phyloP scores from a whole-genome alignment of 306 rosid species.

The Casuarina glauca region DNA sequence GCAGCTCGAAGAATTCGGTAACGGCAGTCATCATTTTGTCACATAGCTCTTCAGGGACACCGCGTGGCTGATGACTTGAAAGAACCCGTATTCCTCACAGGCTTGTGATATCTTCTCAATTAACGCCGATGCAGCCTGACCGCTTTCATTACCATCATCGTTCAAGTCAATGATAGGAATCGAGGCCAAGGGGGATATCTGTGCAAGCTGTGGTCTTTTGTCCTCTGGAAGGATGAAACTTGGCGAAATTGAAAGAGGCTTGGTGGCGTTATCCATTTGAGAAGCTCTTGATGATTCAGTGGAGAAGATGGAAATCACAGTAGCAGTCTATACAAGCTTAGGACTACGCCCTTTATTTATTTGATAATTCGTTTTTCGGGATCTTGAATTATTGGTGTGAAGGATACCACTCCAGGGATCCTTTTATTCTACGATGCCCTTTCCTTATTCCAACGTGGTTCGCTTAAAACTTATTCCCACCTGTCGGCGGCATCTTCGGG shows the following conservation, averaged over 20 bases:
- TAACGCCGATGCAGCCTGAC: slow-evolving; percentile 6
- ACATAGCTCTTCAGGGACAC: slow-evolving; percentile 41
- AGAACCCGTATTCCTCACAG: slow-evolving; percentile 51
- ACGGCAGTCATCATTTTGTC: slow-evolving; percentile 27
- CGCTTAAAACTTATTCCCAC: no score
- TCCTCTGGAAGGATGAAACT: slow-evolving; percentile 41
- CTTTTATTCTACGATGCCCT: no score
- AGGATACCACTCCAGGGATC: no score
- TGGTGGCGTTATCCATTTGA: slow-evolving; percentile 27
- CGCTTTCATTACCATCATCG: background rate
- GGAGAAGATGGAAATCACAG: no score
- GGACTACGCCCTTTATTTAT: no score
- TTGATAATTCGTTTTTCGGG: no score
- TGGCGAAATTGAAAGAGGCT: slow-evolving; percentile 32
- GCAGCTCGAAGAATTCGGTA: slow-evolving; percentile 38
- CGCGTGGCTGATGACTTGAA: slow-evolving; percentile 49
- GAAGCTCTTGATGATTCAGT: background rate
- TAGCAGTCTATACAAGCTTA: no score
- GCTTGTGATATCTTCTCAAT: slow-evolving; percentile 42
- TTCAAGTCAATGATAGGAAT: slow-evolving; percentile 51
- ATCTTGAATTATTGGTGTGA: no score
- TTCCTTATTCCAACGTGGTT: no score
- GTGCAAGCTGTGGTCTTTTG: slow-evolving; percentile 45
- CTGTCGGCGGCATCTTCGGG: no score
- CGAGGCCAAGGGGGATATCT: slow-evolving; percentile 30